Percentiles rank a stretch among this genome's conserved stretches.
These are phyloP conservation scores for Schrenkiella parvula DNA, from an alignment of 345 rosid genomes.

Conservation along the genomic window DNA sequence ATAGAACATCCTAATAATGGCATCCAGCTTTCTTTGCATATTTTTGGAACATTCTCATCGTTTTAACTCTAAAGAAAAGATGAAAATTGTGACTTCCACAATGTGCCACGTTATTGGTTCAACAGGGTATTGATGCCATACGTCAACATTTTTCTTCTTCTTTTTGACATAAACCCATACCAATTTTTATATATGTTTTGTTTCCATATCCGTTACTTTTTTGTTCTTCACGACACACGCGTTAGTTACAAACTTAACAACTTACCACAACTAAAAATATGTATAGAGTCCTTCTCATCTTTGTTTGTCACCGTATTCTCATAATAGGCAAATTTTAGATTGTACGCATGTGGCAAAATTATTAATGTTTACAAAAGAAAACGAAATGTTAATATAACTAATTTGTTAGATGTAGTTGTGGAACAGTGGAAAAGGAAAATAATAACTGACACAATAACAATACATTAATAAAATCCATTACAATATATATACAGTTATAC, in stretches of 20 bases:
- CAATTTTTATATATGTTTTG: background rate
- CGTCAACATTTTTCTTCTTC: constrained; percentile 24
- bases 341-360: background rate
- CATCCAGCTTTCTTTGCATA: constrained; percentile 48
- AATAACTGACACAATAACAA: background rate
- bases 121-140: constrained; percentile 38
- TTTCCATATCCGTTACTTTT: constrained; percentile 13
- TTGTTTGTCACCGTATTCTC: background rate
- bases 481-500: no score
- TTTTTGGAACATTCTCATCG: constrained; percentile 41
- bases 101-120: constrained; percentile 42
- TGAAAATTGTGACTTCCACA: constrained; percentile 36
- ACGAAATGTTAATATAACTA: no score
- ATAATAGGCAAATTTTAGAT: background rate
- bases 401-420: background rate
- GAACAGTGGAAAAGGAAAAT: background rate
- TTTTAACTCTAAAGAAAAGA: constrained; percentile 25
- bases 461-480: background rate
- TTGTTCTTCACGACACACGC: background rate
- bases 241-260: background rate
- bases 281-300: background rate
- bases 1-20: constrained; percentile 30
- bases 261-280: no score
- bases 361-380: no score
- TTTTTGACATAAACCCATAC: background rate